A percentile compares a stretch with the other conserved stretches of the same genome.
These are phyloP conservation scores for Wakefieldia striispora DNA, from an alignment of 768 basidiomycete genomes.

Conservation along the genomic window DNA sequence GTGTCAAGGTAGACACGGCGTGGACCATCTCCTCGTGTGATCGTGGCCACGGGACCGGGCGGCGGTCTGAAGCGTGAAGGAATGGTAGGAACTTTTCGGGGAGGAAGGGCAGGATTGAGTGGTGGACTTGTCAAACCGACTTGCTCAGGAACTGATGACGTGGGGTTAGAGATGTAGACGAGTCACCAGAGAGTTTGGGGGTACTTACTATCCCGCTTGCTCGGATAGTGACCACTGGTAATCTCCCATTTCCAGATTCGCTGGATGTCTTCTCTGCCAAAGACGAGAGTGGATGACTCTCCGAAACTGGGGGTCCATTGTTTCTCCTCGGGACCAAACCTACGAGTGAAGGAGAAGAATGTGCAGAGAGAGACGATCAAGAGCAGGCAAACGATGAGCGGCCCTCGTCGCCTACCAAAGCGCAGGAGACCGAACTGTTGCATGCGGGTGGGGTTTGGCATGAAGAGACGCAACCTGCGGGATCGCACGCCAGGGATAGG, in stretches of 20 bases:
- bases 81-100: slow-evolving; percentile 42
- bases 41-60: slow-evolving; percentile 46
- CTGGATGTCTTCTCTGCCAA: slow-evolving; percentile 73
- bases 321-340: slow-evolving; percentile 59
- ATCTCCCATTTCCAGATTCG: slow-evolving; percentile 97
- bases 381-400: slow-evolving; percentile 47
- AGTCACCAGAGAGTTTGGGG: not conserved
- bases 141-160: slow-evolving; percentile 61
- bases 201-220: slow-evolving; percentile 66
- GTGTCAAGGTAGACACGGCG: slow-evolving; percentile 77
- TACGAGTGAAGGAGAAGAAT: slow-evolving; percentile 57
- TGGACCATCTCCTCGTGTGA: slow-evolving; percentile 72
- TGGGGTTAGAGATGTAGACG: not conserved
- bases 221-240: slow-evolving; percentile 90
- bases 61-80: slow-evolving; percentile 49
- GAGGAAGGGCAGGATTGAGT: slow-evolving; percentile 75
- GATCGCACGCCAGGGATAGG: slow-evolving; percentile 58
- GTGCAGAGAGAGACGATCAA: slow-evolving; percentile 49
- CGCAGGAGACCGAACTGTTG: slow-evolving; percentile 55
- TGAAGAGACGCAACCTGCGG: slow-evolving; percentile 53
- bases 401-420: slow-evolving; percentile 58
- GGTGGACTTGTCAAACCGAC: slow-evolving; percentile 55
- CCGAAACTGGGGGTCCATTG: slow-evolving; percentile 60
- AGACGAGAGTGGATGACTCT: slow-evolving; percentile 72
- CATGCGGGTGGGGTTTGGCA: slow-evolving; percentile 60